Evolutionary conservation across 2,329 filamentous ascomycete species (phyloP).

Genomic region (Paracoccidioides brasiliensis): DNA sequence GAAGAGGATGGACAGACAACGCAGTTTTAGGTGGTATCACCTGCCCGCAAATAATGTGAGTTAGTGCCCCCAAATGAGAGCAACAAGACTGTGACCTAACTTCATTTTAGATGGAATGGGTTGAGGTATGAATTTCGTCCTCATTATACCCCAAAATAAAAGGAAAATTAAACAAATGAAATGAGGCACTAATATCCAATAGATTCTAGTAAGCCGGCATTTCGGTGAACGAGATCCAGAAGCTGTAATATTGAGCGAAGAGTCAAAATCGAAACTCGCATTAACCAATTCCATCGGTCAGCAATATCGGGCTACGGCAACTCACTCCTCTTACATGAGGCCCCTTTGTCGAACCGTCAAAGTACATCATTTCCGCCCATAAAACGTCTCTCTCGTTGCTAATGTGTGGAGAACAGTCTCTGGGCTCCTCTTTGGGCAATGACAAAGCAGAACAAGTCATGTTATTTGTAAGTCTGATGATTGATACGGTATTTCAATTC

Average conservation of each 20-base stretch:
- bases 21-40: constrained; percentile 4
- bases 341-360: constrained; percentile 1
- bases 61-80: not conserved
- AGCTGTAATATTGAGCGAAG: not conserved
- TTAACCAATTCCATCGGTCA: not conserved
- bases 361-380: not conserved
- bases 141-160: not conserved
- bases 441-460: not conserved
- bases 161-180: not conserved
- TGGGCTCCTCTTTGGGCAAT: not conserved
- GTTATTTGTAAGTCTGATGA: constrained; percentile 2
- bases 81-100: not conserved
- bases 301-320: not conserved
- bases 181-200: not conserved
- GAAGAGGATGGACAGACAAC: not conserved
- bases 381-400: not conserved
- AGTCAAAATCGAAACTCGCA: constrained; percentile 2
- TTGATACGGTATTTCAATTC: not conserved
- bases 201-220: constrained; percentile 1
- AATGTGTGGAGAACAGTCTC: not conserved
- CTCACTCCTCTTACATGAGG: constrained; percentile 4
- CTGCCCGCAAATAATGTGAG: constrained; percentile 5
- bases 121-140: constrained; percentile 1
- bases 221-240: not conserved
- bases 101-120: constrained; percentile 4